A percentile compares a stretch with the other conserved stretches of the same genome.
Conservation (phyloP, 2,329 filamentous ascomycete genomes). For the Cercospora sesami region DNA sequence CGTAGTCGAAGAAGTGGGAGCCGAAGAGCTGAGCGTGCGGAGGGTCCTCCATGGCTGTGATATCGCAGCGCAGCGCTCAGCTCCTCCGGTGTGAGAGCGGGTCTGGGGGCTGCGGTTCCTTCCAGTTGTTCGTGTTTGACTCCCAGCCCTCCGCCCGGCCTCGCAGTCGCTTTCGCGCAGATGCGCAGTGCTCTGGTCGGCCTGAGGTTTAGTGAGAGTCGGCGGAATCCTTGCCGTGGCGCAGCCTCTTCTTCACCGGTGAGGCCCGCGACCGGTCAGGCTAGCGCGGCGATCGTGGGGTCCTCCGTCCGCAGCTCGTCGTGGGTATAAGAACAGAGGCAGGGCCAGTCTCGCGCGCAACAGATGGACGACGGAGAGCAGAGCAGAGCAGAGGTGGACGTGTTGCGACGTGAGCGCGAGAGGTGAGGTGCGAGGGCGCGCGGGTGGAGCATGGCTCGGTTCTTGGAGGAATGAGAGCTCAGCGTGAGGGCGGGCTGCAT, state of each 20-base stretch:
- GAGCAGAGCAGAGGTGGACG: neutral
- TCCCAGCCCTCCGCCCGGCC: neutral
- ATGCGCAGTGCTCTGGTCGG: conserved; percentile 1
- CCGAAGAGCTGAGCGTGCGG: neutral
- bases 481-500: neutral
- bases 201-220: conserved; percentile 4
- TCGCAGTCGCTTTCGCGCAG: neutral
- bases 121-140: neutral
- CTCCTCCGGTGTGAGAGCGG: conserved; percentile 10
- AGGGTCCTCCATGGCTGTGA: conserved; percentile 7
- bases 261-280: neutral
- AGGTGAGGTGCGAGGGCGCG: neutral
- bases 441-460: neutral
- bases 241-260: conserved; percentile 4
- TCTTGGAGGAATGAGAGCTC: neutral
- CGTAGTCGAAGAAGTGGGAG: conserved; percentile 14
- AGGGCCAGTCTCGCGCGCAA: neutral
- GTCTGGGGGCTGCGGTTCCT: conserved; percentile 4
- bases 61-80: neutral
- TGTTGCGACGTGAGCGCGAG: neutral
- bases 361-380: neutral
- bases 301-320: neutral
- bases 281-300: neutral
- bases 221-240: conserved; percentile 8
- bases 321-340: neutral